Base-by-base conservation (phyloP, 352 stramenopile species). In the Pythium phragmiticola region DNA sequence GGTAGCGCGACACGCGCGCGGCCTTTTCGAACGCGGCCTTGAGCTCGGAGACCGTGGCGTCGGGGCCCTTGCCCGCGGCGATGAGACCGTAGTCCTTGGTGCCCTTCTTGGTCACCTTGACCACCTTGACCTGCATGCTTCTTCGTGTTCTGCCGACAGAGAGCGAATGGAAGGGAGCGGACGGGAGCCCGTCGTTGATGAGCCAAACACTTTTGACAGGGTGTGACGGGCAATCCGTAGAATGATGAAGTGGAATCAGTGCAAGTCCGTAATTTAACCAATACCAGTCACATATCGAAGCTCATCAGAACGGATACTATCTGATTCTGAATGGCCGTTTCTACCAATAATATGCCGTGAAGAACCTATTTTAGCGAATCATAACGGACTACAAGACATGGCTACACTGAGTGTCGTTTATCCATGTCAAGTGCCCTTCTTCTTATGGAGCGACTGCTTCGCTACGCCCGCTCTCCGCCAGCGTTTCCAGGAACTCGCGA, bases 91-190 rank as follows among this genome's bases (percentile, higher is more conserved):
- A 88, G 66, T 90, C 74, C 69, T 86, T 88, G 21, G 60, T 60
- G 54, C 43, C 62, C 50, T 80, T 80, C 65, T 84, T 84, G 61
- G 78, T 78, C 12, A 73, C 65, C 60, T 80, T 76, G 41, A 87
- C 65, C 17, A 90, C 74, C 62, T 78, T 89, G 61, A 92, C 76
- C 58, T 86, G 68, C 83, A 92, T 92, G 21, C 11, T 63, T 49
- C 13, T 0, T 46, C 14, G 13, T 8, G 17, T n/a, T 21, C 13
- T 46, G 13, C 17, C 2, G 39, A 4, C 39, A 46, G 39, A 8
- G 14, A 46, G 39, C 9, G 39, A 17, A 14, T n/a, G 39, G 16
- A 14, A 45, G 34, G 7, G 42, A 21, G 42, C 13, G 42, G 23
- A 47, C 42, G 36, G 36, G 11, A 12, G 26, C 36, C n/a, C 36